These are phyloP conservation scores for Colletotrichum australisinense DNA, from an alignment of 2,329 filamentous ascomycete genomes.

Conservation along the genomic window DNA sequence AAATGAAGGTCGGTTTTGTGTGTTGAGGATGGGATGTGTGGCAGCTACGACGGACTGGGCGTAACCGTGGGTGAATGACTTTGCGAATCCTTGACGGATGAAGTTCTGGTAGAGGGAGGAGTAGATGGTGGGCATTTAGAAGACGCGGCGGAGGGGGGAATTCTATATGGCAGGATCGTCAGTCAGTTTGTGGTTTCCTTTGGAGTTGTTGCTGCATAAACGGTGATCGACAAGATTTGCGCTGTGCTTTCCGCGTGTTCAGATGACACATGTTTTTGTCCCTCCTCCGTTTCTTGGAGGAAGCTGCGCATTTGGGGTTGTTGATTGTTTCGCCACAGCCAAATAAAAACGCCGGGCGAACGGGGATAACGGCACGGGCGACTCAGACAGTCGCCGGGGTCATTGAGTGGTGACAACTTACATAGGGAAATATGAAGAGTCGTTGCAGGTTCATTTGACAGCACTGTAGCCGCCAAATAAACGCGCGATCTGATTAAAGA, in stretches of 20 bases:
- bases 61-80: slow-evolving; percentile 97
- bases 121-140: slow-evolving; percentile 90
- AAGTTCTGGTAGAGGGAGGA: slow-evolving; percentile 80
- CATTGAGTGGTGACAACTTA: slow-evolving; percentile 53
- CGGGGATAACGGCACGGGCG: background rate
- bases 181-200: slow-evolving; percentile 40
- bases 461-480: slow-evolving; percentile 86
- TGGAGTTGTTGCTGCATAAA: background rate
- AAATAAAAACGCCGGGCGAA: slow-evolving; percentile 3
- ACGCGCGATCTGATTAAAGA: slow-evolving; percentile 69
- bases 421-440: slow-evolving; percentile 70
- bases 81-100: slow-evolving; percentile 97
- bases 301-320: background rate
- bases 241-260: slow-evolving; percentile 13
- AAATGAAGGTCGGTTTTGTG: slow-evolving; percentile 74
- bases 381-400: background rate
- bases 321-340: slow-evolving; percentile 24
- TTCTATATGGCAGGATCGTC: slow-evolving; percentile 50
- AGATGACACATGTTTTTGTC: slow-evolving; percentile 8
- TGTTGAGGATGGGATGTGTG: slow-evolving; percentile 83
- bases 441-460: slow-evolving; percentile 99
- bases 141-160: slow-evolving; percentile 71
- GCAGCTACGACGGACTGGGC: slow-evolving; percentile 97
- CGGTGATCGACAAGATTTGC: slow-evolving; percentile 24
- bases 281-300: background rate